Evolutionary conservation across 2,329 filamentous ascomycete species (phyloP).

Genomic region (Aspergillus bombycis): DNA sequence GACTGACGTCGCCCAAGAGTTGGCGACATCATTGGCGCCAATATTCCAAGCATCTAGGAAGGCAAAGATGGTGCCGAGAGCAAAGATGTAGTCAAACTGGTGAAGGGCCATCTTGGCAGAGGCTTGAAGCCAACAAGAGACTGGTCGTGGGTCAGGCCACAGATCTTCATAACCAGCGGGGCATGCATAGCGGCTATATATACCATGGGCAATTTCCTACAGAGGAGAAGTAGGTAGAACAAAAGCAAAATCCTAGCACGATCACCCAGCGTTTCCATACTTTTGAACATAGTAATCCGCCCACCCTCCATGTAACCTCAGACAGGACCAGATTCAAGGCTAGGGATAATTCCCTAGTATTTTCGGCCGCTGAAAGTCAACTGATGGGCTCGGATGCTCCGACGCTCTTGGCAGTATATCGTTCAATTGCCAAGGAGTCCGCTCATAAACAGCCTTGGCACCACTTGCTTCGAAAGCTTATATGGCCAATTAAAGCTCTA

Average conservation of each 20-base stretch:
- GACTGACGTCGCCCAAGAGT: conserved; percentile 24
- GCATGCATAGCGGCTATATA: conserved; percentile 12
- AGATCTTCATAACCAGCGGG: background rate
- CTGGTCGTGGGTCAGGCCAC: background rate
- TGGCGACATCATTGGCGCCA: conserved; percentile 26
- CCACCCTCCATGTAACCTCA: background rate
- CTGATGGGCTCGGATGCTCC: conserved; percentile 1
- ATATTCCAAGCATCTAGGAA: conserved; percentile 27
- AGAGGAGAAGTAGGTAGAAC: background rate
- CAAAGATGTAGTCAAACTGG: conserved; percentile 24
- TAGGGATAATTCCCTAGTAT: background rate
- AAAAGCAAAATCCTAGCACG: background rate
- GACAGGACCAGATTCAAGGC: background rate
- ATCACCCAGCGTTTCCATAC: background rate
- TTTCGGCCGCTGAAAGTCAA: background rate
- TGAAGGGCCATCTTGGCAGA: conserved; percentile 18
- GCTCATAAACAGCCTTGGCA: background rate
- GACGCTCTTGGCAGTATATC: conserved; percentile 1
- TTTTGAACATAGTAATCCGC: background rate
- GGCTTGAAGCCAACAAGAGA: background rate
- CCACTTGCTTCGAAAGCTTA: conserved; percentile 5
- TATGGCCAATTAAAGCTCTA: conserved; percentile 10
- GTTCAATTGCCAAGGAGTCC: conserved; percentile 6
- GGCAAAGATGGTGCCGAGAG: conserved; percentile 25
- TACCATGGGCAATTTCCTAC: background rate